Evolutionary conservation across 2,329 filamentous ascomycete species (phyloP).

Genomic region (Colletotrichum somersetense): DNA sequence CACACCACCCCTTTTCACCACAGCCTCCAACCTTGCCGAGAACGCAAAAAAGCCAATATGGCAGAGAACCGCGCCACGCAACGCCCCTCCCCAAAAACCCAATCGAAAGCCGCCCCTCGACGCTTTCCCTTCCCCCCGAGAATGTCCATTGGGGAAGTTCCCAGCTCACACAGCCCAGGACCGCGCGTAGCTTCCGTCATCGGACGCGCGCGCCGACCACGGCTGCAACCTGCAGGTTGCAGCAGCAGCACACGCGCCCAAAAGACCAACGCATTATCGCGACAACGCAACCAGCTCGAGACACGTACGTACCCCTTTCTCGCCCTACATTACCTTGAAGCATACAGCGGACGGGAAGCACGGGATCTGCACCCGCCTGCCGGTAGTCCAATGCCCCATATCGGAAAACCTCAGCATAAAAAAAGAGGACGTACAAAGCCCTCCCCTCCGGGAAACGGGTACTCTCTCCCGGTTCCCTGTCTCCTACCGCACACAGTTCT

Average conservation of each 20-base stretch:
- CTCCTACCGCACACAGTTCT: slow-evolving; percentile 1
- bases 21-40: background rate
- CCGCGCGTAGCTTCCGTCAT: slow-evolving; percentile 1
- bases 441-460: background rate
- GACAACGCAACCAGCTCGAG: background rate
- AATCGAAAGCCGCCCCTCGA: background rate
- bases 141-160: background rate
- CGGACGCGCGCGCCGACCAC: slow-evolving; percentile 1
- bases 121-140: background rate
- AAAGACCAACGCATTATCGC: background rate
- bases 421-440: background rate
- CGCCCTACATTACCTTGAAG: background rate
- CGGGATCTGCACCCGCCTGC: background rate
- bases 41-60: background rate
- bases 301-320: background rate
- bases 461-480: background rate
- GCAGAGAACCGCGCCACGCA: background rate
- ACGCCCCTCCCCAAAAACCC: background rate
- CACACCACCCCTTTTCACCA: background rate
- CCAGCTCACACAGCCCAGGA: background rate
- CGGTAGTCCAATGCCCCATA: background rate
- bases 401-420: slow-evolving; percentile 4
- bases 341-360: background rate
- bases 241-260: background rate
- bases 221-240: slow-evolving; percentile 6